These are phyloP conservation scores for Coemansia sp. DNA, from an alignment of 192 early-diverging fungal species.

Conservation along the genomic window DNA sequence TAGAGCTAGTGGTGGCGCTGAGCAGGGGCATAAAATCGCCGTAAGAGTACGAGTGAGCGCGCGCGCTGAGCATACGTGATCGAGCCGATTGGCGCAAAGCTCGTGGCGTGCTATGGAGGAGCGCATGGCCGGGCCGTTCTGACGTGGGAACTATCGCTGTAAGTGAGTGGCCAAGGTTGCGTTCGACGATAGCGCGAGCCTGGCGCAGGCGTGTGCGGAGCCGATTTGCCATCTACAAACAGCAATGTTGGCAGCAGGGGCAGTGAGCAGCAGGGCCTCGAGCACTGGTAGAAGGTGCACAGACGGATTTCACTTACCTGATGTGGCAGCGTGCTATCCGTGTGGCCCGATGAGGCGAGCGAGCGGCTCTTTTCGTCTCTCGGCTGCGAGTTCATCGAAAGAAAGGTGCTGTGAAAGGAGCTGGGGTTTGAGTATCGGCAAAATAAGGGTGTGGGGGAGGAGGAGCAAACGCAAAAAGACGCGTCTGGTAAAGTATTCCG, in stretches of 20 bases:
- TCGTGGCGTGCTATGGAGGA: background rate
- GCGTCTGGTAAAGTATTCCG: no score
- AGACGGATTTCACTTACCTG: background rate
- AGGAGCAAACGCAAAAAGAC: no score
- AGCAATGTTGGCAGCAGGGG: background rate
- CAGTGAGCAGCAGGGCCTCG: background rate
- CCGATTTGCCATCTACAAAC: constrained; percentile 26
- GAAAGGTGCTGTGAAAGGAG: background rate
- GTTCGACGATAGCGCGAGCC: constrained; percentile 28
- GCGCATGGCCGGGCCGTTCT: background rate
- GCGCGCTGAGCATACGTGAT: constrained; percentile 7
- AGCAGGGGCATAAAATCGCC: constrained; percentile 18
- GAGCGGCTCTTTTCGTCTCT: background rate
- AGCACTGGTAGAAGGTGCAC: background rate
- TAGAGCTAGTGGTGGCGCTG: background rate
- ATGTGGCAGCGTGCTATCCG: background rate
- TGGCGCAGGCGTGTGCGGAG: constrained; percentile 37
- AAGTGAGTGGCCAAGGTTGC: constrained; percentile 39
- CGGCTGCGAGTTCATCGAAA: background rate
- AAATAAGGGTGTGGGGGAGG: background rate
- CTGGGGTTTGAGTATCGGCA: background rate
- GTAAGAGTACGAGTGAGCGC: constrained; percentile 30
- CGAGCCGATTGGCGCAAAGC: background rate
- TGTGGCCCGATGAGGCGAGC: constrained; percentile 8
- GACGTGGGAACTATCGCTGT: constrained; percentile 14